Conservation (phyloP, 495 filamentous ascomycete species). For the Aspergillus sclerotioniger region DNA sequence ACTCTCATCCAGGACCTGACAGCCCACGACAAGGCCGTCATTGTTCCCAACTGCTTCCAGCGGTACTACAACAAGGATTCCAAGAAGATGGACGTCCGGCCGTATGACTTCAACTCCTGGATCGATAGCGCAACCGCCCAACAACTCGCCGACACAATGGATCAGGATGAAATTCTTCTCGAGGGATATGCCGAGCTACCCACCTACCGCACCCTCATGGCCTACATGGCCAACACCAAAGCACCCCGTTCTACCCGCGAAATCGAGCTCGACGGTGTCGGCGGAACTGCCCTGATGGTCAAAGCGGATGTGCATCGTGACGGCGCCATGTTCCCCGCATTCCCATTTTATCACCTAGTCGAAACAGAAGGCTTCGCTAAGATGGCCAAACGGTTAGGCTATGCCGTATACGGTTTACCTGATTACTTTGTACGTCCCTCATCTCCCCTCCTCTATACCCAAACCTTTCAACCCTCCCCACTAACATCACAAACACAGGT, state of each 20-base stretch:
- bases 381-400: slow-evolving; percentile 88
- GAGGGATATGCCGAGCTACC: slow-evolving; percentile 92
- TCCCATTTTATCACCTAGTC: slow-evolving; percentile 93
- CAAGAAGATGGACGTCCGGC: slow-evolving; percentile 66
- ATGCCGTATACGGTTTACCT: slow-evolving; percentile 78
- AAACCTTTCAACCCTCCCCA: not conserved
- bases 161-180: slow-evolving; percentile 82
- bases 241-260: slow-evolving; percentile 57
- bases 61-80: slow-evolving; percentile 72
- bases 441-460: not conserved
- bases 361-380: slow-evolving; percentile 98
- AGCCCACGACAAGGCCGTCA: slow-evolving; percentile 76
- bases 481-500: slow-evolving; percentile 53
- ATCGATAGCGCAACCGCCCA: slow-evolving; percentile 77
- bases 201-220: slow-evolving; percentile 90
- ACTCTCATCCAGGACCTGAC: slow-evolving; percentile 92
- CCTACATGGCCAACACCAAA: slow-evolving; percentile 63
- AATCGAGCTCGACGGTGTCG: slow-evolving; percentile 84
- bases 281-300: slow-evolving; percentile 88
- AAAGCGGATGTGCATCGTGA: slow-evolving; percentile 97
- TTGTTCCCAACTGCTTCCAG: slow-evolving; percentile 96
- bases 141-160: slow-evolving; percentile 74
- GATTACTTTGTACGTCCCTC: slow-evolving; percentile 85
- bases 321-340: slow-evolving; percentile 97
- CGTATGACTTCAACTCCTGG: slow-evolving; percentile 98